These are phyloP conservation scores for Penicillium flavigenum DNA, from an alignment of 495 filamentous ascomycete species.

Conservation along the genomic window DNA sequence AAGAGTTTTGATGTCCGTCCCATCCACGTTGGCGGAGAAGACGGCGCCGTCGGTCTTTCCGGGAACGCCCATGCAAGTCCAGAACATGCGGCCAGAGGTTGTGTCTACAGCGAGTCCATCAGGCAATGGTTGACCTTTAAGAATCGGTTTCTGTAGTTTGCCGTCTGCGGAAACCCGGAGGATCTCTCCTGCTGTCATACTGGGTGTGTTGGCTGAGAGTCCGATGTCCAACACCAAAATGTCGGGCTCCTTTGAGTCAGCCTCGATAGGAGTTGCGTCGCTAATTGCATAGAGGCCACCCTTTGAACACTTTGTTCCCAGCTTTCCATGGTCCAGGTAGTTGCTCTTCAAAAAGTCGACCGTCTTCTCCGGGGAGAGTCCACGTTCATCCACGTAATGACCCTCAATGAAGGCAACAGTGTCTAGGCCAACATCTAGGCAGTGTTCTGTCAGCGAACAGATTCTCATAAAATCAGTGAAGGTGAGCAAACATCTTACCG, in stretches of 20 bases:
- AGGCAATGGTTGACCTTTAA: slow-evolving; percentile 35
- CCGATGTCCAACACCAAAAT: slow-evolving; percentile 33
- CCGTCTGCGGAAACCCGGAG: slow-evolving; percentile 23
- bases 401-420: slow-evolving; percentile 48
- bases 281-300: slow-evolving; percentile 32
- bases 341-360: slow-evolving; percentile 40
- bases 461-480: background rate
- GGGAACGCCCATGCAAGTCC: slow-evolving; percentile 52
- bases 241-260: slow-evolving; percentile 2
- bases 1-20: slow-evolving; percentile 34
- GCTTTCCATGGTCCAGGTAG: slow-evolving; percentile 43
- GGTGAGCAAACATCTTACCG: slow-evolving; percentile 17
- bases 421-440: slow-evolving; percentile 49
- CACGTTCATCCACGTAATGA: slow-evolving; percentile 47
- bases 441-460: background rate
- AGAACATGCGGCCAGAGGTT: slow-evolving; percentile 42
- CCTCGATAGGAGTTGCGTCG: background rate
- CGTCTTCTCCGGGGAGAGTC: slow-evolving; percentile 33
- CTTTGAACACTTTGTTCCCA: slow-evolving; percentile 26
- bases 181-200: slow-evolving; percentile 23
- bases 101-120: slow-evolving; percentile 47
- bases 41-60: slow-evolving; percentile 44
- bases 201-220: slow-evolving; percentile 20
- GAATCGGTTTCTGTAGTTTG: slow-evolving; percentile 20
- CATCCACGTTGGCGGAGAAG: slow-evolving; percentile 40